Base-by-base conservation (phyloP, 1,139 yeast species). In the Candida glucosophila region DNA sequence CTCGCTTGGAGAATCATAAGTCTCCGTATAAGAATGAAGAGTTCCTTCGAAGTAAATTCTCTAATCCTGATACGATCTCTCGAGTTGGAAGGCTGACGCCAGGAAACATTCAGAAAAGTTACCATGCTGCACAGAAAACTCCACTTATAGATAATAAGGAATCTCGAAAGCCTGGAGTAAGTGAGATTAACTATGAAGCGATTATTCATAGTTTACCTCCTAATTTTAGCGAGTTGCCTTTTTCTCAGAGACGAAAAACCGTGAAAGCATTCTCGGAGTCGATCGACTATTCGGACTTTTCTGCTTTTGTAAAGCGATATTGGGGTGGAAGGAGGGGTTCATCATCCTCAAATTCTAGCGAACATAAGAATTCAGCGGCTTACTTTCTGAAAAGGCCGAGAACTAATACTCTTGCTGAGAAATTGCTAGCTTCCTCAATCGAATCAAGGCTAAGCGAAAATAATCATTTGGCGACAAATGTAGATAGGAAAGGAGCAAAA, bases 221-320 rank as follows among this genome's bases (percentile, higher is more conserved):
- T 1, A 68, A 77, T 41, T 80, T 77, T 43, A 58, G 65, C 25
- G 73, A 72, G 10, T 54, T 77, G 31, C 83, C 88, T 0, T 79
- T 78, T 43, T 73, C 82, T 4, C 82, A 77, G 41, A 55, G 92
- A 23, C 72, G 73, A 34, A 73, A 65, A 39, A 40, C 74, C 17
- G 62, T 80, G 5, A 55, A 62, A 28, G 71, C 75, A 8, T 50
- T 74, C 22, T 64, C 77, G 14, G 82, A 80, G 2, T 57, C 62
- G 19, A 60, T 68, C 12, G 75, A 72, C 43, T 65, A 63, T 39
- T 57, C 68, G 5, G 69, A 64, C 28, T 65, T 65, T 32, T 58
- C 68, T 3, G 37, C 55, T 11, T 59, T 52, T 37, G 67, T 68
- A 14, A 62, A 59, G 37, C 58, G 55, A 32, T 56, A 43, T 25